phyloP scores from a whole-genome alignment of 805 yeast genomes.

The Barnettozyma wickerhamii region DNA sequence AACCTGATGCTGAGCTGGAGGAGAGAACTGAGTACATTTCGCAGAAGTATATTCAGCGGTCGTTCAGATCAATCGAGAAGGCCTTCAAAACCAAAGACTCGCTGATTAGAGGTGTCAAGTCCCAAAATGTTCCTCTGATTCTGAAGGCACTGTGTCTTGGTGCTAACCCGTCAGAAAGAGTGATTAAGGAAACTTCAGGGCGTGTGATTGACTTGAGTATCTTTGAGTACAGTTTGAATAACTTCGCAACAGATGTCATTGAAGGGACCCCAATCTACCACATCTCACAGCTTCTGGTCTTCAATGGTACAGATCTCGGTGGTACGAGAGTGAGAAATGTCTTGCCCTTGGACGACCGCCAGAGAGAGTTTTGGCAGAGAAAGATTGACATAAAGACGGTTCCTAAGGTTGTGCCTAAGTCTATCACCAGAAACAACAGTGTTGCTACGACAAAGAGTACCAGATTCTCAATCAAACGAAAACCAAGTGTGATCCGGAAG shows the following conservation, averaged over 20 bases:
- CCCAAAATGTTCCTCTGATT: slow-evolving; percentile 42
- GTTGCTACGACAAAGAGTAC: not conserved
- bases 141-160: slow-evolving; percentile 41
- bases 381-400: slow-evolving; percentile 1
- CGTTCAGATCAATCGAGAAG: slow-evolving; percentile 31
- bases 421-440: not conserved
- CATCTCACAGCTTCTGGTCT: slow-evolving; percentile 50
- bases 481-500: too few species aligned
- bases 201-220: slow-evolving; percentile 27
- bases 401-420: not conserved
- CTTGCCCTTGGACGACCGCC: slow-evolving; percentile 40
- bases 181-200: slow-evolving; percentile 28
- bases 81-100: slow-evolving; percentile 28
- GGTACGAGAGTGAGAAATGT: slow-evolving; percentile 32
- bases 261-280: slow-evolving; percentile 35
- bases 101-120: slow-evolving; percentile 49
- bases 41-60: slow-evolving; percentile 57
- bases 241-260: slow-evolving; percentile 28
- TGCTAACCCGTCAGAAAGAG: slow-evolving; percentile 40
- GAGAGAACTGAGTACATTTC: slow-evolving; percentile 56
- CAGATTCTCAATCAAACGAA: not conserved
- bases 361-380: slow-evolving; percentile 48
- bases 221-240: slow-evolving; percentile 52
- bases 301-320: slow-evolving; percentile 53
- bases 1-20: slow-evolving; percentile 34